phyloP scores from a whole-genome alignment of 148 eudicot genomes.

The Persicaria tinctoria region DNA sequence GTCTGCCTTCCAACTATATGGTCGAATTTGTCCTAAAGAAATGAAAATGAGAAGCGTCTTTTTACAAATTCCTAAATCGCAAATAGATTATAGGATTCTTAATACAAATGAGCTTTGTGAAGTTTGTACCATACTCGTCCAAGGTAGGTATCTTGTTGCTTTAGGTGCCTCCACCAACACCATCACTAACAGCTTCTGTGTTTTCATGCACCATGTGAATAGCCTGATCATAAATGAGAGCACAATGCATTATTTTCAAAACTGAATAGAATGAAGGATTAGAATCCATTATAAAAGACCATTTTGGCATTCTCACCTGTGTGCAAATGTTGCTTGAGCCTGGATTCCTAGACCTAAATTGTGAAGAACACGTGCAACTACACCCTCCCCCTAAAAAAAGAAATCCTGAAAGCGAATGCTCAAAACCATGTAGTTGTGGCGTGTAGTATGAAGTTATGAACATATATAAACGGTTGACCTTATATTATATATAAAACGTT shows the following conservation, averaged over 20 bases:
- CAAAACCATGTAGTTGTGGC: slow-evolving; percentile 83
- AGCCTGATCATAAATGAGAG: slow-evolving; percentile 34
- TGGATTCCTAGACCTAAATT: slow-evolving; percentile 53
- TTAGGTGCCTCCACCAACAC: slow-evolving; percentile 76
- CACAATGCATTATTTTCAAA: not conserved
- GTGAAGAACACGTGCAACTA: slow-evolving; percentile 85
- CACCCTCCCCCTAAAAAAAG: slow-evolving; percentile 96
- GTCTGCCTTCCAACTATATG: slow-evolving; percentile 92
- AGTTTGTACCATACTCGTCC: slow-evolving; percentile 92
- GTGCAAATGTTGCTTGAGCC: slow-evolving; percentile 83
- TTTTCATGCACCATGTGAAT: slow-evolving; percentile 96
- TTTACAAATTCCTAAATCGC: not conserved
- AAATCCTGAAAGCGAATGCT: slow-evolving; percentile 87
- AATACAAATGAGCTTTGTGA: slow-evolving; percentile 42
- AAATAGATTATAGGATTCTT: not conserved
- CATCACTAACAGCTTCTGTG: slow-evolving; percentile 87
- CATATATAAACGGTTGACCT: not conserved
- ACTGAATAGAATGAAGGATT: not conserved
- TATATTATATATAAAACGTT: too few relatives aligned
- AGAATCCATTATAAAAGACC: not conserved
- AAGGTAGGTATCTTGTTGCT: slow-evolving; percentile 88
- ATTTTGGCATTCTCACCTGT: slow-evolving; percentile 37
- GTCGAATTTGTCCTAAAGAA: slow-evolving; percentile 74
- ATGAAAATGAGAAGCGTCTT: not conserved
- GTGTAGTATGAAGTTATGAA: slow-evolving; percentile 25